Evolutionary conservation across 495 filamentous ascomycete genomes (phyloP), one percentile per base, ranked within the genome.

Genomic region (Chaetomium tenue): DNA sequence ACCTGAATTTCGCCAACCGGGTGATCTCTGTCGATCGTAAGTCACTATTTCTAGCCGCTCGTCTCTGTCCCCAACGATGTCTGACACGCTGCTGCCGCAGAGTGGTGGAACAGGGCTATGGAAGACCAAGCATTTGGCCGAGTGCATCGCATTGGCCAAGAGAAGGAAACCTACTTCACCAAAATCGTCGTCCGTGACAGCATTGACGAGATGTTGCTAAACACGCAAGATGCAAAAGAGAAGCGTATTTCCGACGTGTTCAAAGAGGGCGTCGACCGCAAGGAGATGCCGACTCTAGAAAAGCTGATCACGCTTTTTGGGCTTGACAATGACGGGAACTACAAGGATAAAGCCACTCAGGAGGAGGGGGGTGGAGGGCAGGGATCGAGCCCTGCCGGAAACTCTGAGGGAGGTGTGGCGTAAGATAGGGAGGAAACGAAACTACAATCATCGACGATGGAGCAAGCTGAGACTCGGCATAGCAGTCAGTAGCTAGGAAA

Each of bases 51-150:
- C 28, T 6, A 30, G 28, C 33, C 11, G 5, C 8, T 37, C 33
- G 1, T 7, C 6, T 7, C 5, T 37, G 33, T 23, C 13, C 23
- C 48, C 48, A 44, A 18, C 13, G 8, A 7, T 8, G 1, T 37
- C 33, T 37, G 11, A 37, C 33, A 12, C n/a, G n/a, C 33, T 12
- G 33, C 1, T 37, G 7, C 11, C 9, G 33, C 25, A 52, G 50
- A 54, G 28, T 62, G 51, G 60, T 62, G 60, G 60, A 55, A 62
- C 60, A 54, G 50, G 37, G 60, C 51, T 0, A 28, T 54, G 20
- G 51, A 54, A 23, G 12, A 9, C 18, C 60, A 62, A 37, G 60
- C 60, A 8, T 62, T 54, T 54, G 60, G 60, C 3, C 60, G 60
- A 0, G 51, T 62, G 33, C 60, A 62, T 50, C 60, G 51, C 20